Conservation (phyloP, 305 asterid genomes). For the Plantago coronopus region DNA sequence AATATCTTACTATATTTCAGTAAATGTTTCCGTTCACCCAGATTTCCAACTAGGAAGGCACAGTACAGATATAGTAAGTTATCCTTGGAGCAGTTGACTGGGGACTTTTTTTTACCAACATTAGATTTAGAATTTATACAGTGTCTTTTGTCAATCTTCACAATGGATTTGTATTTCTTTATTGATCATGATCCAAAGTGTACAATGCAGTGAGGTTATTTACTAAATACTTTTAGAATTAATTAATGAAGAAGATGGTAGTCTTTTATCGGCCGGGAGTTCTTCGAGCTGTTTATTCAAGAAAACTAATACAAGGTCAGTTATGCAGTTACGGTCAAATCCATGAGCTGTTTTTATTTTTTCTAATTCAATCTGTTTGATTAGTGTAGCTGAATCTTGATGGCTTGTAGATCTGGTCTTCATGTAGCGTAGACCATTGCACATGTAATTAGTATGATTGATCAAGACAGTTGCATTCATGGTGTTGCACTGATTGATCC, state of each 20-base stretch:
- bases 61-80: too few species aligned
- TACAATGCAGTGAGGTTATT: not conserved
- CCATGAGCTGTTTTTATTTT: constrained; percentile 3
- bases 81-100: not conserved
- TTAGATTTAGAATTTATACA: not conserved
- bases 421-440: constrained; percentile 8
- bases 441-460: constrained; percentile 6
- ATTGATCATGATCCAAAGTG: not conserved
- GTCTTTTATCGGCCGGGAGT: not conserved
- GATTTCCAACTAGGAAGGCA: not conserved
- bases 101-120: not conserved
- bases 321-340: not conserved
- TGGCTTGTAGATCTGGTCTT: constrained; percentile 1
- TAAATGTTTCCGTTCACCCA: not conserved
- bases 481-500: not conserved
- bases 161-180: not conserved
- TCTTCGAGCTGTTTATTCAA: constrained; percentile 4
- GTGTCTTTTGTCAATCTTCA: too few species aligned
- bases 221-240: not conserved
- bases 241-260: not conserved
- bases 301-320: not conserved
- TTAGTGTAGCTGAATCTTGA: constrained; percentile 4
- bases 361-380: not conserved
- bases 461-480: constrained; percentile 6
- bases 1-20: not conserved